Percentiles rank a stretch among this genome's conserved stretches.
These are phyloP conservation scores for Pleurotus salmoneostramineus DNA, from an alignment of 768 basidiomycete species.

Conservation along the genomic window DNA sequence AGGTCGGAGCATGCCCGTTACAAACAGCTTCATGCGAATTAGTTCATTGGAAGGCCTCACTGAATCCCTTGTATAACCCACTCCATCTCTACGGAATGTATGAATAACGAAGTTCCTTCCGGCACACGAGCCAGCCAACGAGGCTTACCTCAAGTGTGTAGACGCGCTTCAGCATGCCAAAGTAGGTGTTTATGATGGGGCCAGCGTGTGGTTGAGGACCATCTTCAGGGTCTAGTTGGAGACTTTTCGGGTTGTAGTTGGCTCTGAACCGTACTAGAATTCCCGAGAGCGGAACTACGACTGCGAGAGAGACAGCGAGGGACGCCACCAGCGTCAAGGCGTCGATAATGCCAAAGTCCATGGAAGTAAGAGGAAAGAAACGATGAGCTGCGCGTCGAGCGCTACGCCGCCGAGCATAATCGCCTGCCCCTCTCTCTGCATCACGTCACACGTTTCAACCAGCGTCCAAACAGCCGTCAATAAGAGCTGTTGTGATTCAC, in stretches of 20 bases:
- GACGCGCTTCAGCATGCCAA: constrained; percentile 70
- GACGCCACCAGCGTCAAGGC: constrained; percentile 39
- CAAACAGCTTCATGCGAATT: neutral
- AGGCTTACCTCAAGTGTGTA: constrained; percentile 63
- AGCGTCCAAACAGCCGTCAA: too few relatives aligned
- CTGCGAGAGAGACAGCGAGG: constrained; percentile 45
- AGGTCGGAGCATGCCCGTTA: neutral
- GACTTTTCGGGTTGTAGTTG: constrained; percentile 83
- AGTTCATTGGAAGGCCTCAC: constrained; percentile 22
- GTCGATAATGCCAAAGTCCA: constrained; percentile 31
- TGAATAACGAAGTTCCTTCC: neutral
- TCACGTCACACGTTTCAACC: too few relatives aligned
- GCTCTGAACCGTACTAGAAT: constrained; percentile 74
- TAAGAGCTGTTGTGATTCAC: too few relatives aligned
- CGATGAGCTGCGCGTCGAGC: constrained; percentile 4
- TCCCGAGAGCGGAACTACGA: constrained; percentile 63
- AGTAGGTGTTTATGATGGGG: constrained; percentile 72
- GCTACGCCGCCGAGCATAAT: neutral
- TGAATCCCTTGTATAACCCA: constrained; percentile 81
- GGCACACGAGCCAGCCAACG: neutral
- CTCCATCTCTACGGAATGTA: constrained; percentile 44
- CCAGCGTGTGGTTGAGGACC: constrained; percentile 73
- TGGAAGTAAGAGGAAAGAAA: constrained; percentile 10
- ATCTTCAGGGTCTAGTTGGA: constrained; percentile 76
- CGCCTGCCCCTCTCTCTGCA: too few relatives aligned